A percentile compares a stretch with the other conserved stretches of the same genome.
Conservation (phyloP, 345 rosid genomes). For the Dipteronia dyeriana region DNA sequence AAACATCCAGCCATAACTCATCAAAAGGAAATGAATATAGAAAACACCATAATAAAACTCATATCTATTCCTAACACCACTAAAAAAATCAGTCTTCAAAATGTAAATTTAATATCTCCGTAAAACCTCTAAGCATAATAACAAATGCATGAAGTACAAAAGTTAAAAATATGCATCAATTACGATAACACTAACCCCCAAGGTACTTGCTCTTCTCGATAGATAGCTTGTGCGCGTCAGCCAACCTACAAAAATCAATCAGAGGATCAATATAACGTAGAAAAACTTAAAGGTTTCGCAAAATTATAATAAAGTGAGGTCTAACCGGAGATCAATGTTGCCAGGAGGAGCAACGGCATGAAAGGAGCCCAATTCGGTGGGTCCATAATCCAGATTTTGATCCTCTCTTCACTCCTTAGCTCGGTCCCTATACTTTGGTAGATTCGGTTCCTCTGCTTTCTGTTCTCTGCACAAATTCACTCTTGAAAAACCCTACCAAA, state of each 20-base stretch:
- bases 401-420: slow-evolving; percentile 97
- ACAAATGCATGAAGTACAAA: background rate
- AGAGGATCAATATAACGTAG: background rate
- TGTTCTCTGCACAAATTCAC: slow-evolving; percentile 60
- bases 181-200: slow-evolving; percentile 64
- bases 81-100: background rate
- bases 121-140: background rate
- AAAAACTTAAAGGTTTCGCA: background rate
- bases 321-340: slow-evolving; percentile 63
- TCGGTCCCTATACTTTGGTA: slow-evolving; percentile 81
- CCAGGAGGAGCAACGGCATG: slow-evolving; percentile 99
- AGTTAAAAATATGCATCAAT: background rate
- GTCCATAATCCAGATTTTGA: slow-evolving; percentile 94
- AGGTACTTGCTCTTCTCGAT: slow-evolving; percentile 99
- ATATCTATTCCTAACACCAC: background rate
- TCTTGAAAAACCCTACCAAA: background rate
- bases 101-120: background rate
- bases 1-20: slow-evolving; percentile 15
- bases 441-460: slow-evolving; percentile 79
- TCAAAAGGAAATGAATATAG: background rate
- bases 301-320: background rate
- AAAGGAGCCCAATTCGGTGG: slow-evolving; percentile 77
- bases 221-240: slow-evolving; percentile 81
- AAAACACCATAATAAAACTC: background rate
- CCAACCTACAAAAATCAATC: slow-evolving; percentile 38